phyloP scores from a whole-genome alignment of 1,284 basidiomycete genomes.

The Trichosporon sp. region DNA sequence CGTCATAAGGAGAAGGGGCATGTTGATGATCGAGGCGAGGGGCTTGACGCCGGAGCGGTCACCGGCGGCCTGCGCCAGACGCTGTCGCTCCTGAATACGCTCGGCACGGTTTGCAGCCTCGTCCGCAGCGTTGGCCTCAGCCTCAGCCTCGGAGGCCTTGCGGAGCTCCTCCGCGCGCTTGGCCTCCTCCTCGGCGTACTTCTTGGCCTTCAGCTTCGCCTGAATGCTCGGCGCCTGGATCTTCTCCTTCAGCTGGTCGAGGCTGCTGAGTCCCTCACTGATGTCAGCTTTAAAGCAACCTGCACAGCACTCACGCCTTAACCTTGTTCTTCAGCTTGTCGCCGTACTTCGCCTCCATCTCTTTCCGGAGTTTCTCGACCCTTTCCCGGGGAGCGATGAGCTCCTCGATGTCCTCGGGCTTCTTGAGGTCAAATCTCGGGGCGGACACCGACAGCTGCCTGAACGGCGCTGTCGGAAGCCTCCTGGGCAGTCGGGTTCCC shows the following conservation, averaged over 20 bases:
- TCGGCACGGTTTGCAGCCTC: constrained; percentile 49
- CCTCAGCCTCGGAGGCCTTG: background rate
- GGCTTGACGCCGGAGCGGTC: constrained; percentile 56
- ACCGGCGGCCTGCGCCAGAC: constrained; percentile 29
- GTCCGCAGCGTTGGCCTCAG: constrained; percentile 53
- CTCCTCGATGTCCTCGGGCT: constrained; percentile 30
- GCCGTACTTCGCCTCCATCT: constrained; percentile 48
- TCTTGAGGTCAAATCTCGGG: background rate
- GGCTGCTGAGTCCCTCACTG: constrained; percentile 42
- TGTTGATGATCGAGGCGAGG: constrained; percentile 71
- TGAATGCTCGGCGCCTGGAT: constrained; percentile 35
- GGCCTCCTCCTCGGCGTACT: constrained; percentile 19
- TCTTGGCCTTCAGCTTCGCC: constrained; percentile 30
- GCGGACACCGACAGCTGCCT: background rate
- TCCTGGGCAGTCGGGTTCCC: background rate
- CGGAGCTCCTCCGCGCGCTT: constrained; percentile 12
- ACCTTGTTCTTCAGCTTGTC: constrained; percentile 46
- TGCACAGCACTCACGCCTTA: constrained; percentile 37
- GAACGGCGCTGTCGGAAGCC: background rate
- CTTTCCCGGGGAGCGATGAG: constrained; percentile 42
- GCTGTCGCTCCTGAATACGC: constrained; percentile 30
- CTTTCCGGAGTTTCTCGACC: constrained; percentile 43
- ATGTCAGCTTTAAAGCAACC: background rate
- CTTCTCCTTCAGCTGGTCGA: constrained; percentile 48
- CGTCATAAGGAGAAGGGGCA: constrained; percentile 62